These are phyloP conservation scores for Blastobotrys illinoisensis DNA, from an alignment of 1,139 yeast genomes.

Conservation along the genomic window DNA sequence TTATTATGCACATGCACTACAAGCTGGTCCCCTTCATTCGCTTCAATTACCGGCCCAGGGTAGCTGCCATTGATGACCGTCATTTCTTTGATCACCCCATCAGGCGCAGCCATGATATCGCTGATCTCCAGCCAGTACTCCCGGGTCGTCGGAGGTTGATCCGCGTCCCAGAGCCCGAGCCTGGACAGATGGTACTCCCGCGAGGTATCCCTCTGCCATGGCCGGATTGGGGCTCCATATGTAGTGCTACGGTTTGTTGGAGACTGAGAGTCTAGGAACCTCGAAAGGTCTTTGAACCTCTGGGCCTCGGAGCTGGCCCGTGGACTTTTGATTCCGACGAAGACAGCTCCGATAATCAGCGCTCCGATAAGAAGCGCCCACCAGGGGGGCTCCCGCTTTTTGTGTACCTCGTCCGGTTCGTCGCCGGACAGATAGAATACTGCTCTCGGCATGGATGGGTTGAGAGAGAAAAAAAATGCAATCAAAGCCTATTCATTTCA, in stretches of 20 bases:
- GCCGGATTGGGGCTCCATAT: conserved; percentile 20
- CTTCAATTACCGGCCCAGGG: conserved; percentile 70
- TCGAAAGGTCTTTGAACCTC: neutral
- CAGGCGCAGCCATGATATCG: conserved; percentile 59
- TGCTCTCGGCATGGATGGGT: neutral
- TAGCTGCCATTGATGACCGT: conserved; percentile 67
- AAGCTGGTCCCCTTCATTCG: conserved; percentile 61
- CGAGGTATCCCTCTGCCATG: conserved; percentile 30
- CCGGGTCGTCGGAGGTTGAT: conserved; percentile 17
- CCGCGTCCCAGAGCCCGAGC: conserved; percentile 16
- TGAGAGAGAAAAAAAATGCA: neutral
- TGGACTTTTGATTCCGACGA: neutral
- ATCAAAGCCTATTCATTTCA: neutral
- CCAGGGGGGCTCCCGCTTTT: neutral
- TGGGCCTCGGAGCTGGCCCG: neutral
- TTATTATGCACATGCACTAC: conserved; percentile 58
- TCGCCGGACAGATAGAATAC: neutral
- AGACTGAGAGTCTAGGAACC: neutral
- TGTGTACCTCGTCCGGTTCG: neutral
- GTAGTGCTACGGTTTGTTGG: conserved; percentile 8
- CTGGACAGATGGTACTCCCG: conserved; percentile 25
- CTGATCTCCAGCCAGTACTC: conserved; percentile 60
- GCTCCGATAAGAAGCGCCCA: neutral
- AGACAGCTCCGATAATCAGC: neutral
- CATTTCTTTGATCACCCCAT: conserved; percentile 54